phyloP scores from a whole-genome alignment of 1,284 basidiomycete species.

The Malassezia brasiliensis region DNA sequence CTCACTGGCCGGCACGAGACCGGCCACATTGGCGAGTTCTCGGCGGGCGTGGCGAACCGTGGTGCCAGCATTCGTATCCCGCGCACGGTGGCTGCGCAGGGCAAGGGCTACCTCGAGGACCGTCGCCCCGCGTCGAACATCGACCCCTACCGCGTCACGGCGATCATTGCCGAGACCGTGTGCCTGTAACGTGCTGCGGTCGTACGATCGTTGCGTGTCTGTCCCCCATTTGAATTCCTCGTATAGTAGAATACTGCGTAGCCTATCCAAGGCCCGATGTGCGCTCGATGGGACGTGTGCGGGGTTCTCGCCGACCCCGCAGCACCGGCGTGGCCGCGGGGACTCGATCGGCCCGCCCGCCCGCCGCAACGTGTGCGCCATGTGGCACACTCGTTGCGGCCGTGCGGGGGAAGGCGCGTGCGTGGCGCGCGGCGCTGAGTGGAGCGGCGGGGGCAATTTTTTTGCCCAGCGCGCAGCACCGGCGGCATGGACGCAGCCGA shows the following conservation, averaged over 20 bases:
- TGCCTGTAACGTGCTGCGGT: constrained; percentile 1
- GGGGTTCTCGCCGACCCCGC: too few relatives aligned
- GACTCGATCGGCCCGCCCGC: too few relatives aligned
- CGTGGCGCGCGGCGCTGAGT: too few relatives aligned
- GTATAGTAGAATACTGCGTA: background rate
- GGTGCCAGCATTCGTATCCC: constrained; percentile 66
- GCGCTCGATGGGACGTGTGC: too few relatives aligned
- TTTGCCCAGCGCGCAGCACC: background rate
- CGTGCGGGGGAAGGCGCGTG: too few relatives aligned
- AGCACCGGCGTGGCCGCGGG: too few relatives aligned
- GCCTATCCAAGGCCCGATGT: too few relatives aligned
- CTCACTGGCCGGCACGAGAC: constrained; percentile 60
- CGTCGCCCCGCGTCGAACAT: constrained; percentile 72
- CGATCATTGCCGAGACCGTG: constrained; percentile 77
- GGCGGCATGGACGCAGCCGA: background rate
- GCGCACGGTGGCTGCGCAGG: constrained; percentile 78
- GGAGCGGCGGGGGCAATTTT: too few relatives aligned
- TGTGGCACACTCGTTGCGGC: too few relatives aligned
- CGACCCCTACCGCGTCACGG: constrained; percentile 56
- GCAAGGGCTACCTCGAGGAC: constrained; percentile 72
- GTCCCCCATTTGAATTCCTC: background rate
- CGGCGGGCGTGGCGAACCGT: constrained; percentile 91
- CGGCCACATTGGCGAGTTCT: constrained; percentile 84
- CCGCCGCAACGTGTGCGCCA: too few relatives aligned
- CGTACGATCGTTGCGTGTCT: too few relatives aligned